Conservation (phyloP, 108 stramenopile genomes). For the Chaetoceros tenuissimus region DNA sequence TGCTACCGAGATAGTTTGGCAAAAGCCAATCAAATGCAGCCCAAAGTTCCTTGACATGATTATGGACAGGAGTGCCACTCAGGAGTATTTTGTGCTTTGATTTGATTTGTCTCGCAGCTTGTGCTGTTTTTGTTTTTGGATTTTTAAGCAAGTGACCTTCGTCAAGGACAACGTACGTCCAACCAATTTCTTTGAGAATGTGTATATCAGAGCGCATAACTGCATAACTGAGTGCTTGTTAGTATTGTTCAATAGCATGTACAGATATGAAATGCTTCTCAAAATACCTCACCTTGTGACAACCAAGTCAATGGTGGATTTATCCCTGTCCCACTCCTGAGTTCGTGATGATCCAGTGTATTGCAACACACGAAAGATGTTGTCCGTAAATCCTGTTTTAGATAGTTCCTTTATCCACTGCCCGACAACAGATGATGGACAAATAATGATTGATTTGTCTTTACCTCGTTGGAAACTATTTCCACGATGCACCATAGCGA, state of each 20-base stretch:
- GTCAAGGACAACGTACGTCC: conserved; percentile 84
- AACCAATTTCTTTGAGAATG: conserved; percentile 34
- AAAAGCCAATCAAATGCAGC: conserved; percentile 95
- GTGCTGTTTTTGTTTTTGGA: conserved; percentile 79
- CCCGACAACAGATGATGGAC: conserved; percentile 76
- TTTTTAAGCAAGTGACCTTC: conserved; percentile 92
- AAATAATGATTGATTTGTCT: conserved; percentile 54
- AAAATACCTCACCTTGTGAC: conserved; percentile 50
- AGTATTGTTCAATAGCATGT: not conserved
- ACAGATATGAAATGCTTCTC: conserved; percentile 10
- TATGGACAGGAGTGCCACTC: conserved; percentile 93
- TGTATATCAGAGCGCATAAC: conserved; percentile 58
- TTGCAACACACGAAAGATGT: conserved; percentile 34
- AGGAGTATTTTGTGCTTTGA: conserved; percentile 74
- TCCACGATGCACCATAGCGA: conserved; percentile 50
- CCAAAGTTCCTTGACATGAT: conserved; percentile 97
- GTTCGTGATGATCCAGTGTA: conserved; percentile 11
- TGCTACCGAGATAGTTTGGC: conserved; percentile 90
- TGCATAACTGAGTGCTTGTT: conserved; percentile 30
- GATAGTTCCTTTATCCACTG: conserved; percentile 77
- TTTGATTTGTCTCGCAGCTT: conserved; percentile 59
- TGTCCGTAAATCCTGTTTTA: conserved; percentile 44
- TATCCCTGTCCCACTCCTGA: conserved; percentile 11
- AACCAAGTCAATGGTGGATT: conserved; percentile 53
- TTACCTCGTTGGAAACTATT: not conserved